A percentile compares a stretch with the other conserved stretches of the same genome.
Conservation (phyloP, 2,329 filamentous ascomycete genomes). For the Talaromyces sp. region DNA sequence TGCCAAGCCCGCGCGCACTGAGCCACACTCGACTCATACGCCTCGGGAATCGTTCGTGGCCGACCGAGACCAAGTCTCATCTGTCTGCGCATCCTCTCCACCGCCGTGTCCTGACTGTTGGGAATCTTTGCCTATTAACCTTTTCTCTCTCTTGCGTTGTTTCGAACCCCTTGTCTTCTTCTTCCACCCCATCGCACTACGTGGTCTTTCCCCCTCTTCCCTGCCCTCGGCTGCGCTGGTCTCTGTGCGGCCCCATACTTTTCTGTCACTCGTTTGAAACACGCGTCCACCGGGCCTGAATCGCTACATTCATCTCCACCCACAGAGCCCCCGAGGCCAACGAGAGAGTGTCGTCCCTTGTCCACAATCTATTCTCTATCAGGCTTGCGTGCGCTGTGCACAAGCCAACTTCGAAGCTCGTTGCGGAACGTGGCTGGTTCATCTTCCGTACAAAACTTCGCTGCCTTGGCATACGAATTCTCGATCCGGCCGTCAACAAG, state of each 20-base stretch:
- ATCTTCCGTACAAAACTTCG: slow-evolving; percentile 8
- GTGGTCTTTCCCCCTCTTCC: slow-evolving; percentile 4
- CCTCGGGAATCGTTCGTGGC: neutral
- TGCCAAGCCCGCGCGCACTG: neutral
- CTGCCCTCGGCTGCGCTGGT: neutral
- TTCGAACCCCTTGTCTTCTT: neutral
- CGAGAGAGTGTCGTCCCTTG: neutral
- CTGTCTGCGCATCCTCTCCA: neutral
- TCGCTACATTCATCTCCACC: slow-evolving; percentile 5
- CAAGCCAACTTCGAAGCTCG: neutral
- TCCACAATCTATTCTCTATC: neutral
- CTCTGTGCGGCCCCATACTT: neutral
- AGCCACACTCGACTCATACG: neutral
- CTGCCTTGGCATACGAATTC: neutral
- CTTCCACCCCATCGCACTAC: neutral
- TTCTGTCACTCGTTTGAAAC: slow-evolving; percentile 15
- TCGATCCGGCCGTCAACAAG: neutral
- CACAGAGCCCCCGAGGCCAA: neutral
- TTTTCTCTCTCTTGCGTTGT: neutral
- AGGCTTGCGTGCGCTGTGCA: neutral
- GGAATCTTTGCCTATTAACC: neutral
- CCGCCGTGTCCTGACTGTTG: neutral
- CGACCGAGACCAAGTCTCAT: neutral
- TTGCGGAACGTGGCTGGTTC: slow-evolving; percentile 14
- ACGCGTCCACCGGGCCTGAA: slow-evolving; percentile 11